Conservation (phyloP, 371 early-diverging fungal genomes). For the Mortierella sp. region DNA sequence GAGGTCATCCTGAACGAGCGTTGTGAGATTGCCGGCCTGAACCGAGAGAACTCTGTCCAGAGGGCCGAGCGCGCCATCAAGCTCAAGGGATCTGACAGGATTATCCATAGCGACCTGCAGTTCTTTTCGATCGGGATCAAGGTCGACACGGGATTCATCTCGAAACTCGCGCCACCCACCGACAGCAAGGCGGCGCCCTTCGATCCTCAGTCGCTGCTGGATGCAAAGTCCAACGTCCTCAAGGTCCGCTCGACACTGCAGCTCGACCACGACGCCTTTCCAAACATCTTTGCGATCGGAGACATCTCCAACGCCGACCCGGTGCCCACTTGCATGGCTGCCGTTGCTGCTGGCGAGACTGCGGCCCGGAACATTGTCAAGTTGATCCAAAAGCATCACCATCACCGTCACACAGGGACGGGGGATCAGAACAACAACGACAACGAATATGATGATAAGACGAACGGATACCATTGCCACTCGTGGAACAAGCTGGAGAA, state of each 20-base stretch:
- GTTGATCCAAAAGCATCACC: conserved; percentile 13
- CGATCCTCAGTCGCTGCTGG: conserved; percentile 27
- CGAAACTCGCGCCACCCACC: conserved; percentile 52
- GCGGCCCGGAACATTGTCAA: conserved; percentile 40
- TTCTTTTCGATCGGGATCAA: conserved; percentile 63
- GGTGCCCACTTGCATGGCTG: conserved; percentile 40
- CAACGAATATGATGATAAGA: too few species aligned
- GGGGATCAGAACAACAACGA: neutral
- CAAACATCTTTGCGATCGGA: conserved; percentile 77
- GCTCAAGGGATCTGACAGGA: conserved; percentile 57
- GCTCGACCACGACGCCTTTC: conserved; percentile 67
- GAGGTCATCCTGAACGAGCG: conserved; percentile 74
- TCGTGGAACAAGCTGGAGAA: conserved; percentile 33
- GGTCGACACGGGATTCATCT: conserved; percentile 59
- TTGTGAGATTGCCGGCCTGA: conserved; percentile 51
- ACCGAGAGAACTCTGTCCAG: conserved; percentile 35
- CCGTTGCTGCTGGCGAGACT: conserved; percentile 32
- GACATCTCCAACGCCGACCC: conserved; percentile 70
- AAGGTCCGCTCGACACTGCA: conserved; percentile 73
- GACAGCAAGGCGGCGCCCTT: neutral
- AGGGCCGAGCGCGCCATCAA: conserved; percentile 57
- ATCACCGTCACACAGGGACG: neutral
- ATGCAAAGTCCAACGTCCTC: conserved; percentile 59
- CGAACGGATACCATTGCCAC: conserved; percentile 19
- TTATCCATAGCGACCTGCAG: conserved; percentile 61